phyloP scores from a whole-genome alignment of 192 early-diverging fungal genomes.

The Oehlia diaphana region DNA sequence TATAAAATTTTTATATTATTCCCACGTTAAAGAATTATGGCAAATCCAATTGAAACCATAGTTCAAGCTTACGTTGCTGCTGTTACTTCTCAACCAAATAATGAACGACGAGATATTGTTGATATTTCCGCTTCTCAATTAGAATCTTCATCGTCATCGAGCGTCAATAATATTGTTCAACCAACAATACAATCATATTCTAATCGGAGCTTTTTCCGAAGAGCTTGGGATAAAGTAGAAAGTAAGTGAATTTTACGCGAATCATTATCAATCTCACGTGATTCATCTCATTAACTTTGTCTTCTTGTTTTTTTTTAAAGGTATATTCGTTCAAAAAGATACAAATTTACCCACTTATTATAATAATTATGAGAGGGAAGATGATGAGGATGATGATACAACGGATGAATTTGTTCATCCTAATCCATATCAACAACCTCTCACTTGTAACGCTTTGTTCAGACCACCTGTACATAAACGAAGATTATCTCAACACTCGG shows the following conservation, averaged over 20 bases:
- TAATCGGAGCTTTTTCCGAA: not conserved
- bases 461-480: not conserved
- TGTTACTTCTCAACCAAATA: not conserved
- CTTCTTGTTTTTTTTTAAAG: not conserved
- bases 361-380: not conserved
- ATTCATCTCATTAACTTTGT: not conserved
- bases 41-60: not conserved
- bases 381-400: not conserved
- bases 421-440: not conserved
- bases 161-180: not conserved
- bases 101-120: not conserved
- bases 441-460: not conserved
- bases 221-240: not conserved
- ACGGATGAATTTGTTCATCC: not conserved
- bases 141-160: not conserved
- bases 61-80: not conserved
- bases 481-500: not conserved
- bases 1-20: not conserved
- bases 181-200: not conserved
- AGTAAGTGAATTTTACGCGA: not conserved
- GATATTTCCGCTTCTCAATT: not conserved
- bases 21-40: not conserved
- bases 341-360: not conserved
- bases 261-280: not conserved
- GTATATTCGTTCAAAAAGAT: not conserved